Evolutionary conservation across 1,284 basidiomycete genomes (phyloP), one percentile per base, ranked within the genome.

Genomic region (Crocinoboletus sp.): DNA sequence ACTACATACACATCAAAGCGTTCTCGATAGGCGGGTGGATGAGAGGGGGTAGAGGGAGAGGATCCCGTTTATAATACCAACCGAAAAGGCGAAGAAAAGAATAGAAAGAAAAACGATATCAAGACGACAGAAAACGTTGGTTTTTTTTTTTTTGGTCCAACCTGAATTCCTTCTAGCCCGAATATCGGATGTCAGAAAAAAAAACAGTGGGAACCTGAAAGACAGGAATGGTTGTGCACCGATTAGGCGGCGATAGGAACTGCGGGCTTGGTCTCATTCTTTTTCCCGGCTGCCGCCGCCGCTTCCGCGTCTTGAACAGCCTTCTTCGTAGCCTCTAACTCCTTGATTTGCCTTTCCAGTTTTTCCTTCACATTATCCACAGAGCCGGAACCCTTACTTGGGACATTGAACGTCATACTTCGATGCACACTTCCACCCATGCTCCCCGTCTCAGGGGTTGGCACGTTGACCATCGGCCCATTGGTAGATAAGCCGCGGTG

Each of bases 401-500:
- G 41, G 27, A 63, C 66, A 48, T 86, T 86, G 59, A 89, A 89
- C 32, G 76, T 79, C 49, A 86, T 69, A 49, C 79, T 86, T 56
- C 73, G 75, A 58, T 89, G 73, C 13, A 71, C 79, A 54, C 84
- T 86, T 54, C 30, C 76, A 51, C 48, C 64, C 62, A 84, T 83
- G 11, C 78, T 73, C 11, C 84, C 84, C 2, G 82, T 69, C 60
- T 80, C 80, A 3, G 84, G 82, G 1, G 71, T 73, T 9, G 69
- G 60, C 1, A 86, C 76, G 38, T 59, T 82, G 30, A 84, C 77
- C 48, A 82, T 53, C 2, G 82, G 79, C 0, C 75, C 73, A 17
- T 65, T 71, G 4, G 76, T 69, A 9, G 77, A 72, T n/a, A 89
- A 64, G 1, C 86, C 86, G 24, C 84, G 81, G 57, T 89, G 84